Conservation (phyloP, 371 early-diverging fungal genomes). For the Mucor velutinosus region DNA sequence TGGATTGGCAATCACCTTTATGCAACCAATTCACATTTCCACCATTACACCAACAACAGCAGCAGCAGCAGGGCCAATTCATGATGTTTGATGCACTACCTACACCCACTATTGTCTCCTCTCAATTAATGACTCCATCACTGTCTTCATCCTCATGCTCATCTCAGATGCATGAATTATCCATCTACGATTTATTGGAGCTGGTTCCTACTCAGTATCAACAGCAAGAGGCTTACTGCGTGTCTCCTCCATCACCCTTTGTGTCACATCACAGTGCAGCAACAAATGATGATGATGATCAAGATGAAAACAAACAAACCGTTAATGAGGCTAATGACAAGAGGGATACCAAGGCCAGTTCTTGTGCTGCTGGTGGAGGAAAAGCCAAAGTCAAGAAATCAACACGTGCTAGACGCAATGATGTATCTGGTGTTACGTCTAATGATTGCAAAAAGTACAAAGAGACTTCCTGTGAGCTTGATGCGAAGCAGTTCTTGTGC, state of each 20-base stretch:
- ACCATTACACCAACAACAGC: not conserved
- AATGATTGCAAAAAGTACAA: not conserved
- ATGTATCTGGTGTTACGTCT: not conserved
- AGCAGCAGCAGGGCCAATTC: constrained; percentile 3
- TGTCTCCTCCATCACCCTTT: not conserved
- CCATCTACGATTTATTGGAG: not conserved
- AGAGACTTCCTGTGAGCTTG: not conserved
- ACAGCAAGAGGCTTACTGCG: not conserved
- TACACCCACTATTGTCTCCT: not conserved
- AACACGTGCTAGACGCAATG: constrained; percentile 12
- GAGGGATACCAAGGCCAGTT: not conserved
- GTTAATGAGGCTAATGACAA: not conserved
- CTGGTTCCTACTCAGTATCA: not conserved
- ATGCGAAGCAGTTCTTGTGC: constrained; percentile 48
- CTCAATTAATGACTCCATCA: constrained; percentile 3
- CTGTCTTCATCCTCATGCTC: not conserved
- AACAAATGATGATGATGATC: not conserved
- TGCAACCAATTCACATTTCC: not conserved
- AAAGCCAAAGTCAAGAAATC: constrained; percentile 1
- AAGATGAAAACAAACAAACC: not conserved
- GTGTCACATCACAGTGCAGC: not conserved
- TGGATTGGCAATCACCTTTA: not conserved
- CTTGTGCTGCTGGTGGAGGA: not conserved
- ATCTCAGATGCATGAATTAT: constrained; percentile 1
- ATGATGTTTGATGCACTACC: constrained; percentile 1